A percentile compares a stretch with the other conserved stretches of the same genome.
Evolutionary conservation across 352 stramenopile species (phyloP).

Genomic region (Globisporangium apiculatum): DNA sequence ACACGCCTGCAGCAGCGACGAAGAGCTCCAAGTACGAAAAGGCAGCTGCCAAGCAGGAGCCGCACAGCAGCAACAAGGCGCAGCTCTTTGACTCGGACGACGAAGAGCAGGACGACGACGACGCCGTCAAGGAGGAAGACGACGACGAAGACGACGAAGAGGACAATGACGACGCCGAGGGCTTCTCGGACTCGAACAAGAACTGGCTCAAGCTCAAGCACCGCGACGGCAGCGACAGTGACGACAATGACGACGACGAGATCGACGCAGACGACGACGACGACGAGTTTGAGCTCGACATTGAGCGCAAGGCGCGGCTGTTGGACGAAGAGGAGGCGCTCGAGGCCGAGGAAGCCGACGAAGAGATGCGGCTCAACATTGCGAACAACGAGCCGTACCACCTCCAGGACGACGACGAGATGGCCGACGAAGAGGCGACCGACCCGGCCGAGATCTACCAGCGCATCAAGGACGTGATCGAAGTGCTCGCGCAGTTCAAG

Average conservation of each 20-base stretch:
- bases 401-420: slow-evolving; percentile 71
- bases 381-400: slow-evolving; percentile 80
- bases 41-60: slow-evolving; percentile 68
- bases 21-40: slow-evolving; percentile 69
- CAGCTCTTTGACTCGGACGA: slow-evolving; percentile 71
- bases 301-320: slow-evolving; percentile 80
- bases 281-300: slow-evolving; percentile 75
- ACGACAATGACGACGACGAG: slow-evolving; percentile 45
- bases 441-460: slow-evolving; percentile 88
- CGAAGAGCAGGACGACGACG: slow-evolving; percentile 27
- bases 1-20: slow-evolving; percentile 16
- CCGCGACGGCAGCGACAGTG: slow-evolving; percentile 22
- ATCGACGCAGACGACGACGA: slow-evolving; percentile 27
- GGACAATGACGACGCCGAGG: slow-evolving; percentile 34
- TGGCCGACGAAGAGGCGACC: slow-evolving; percentile 49
- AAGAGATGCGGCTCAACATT: slow-evolving; percentile 86
- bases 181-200: slow-evolving; percentile 83
- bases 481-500: slow-evolving; percentile 95
- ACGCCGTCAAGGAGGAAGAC: slow-evolving; percentile 21
- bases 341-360: slow-evolving; percentile 67
- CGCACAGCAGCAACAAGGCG: slow-evolving; percentile 30
- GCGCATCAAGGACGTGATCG: slow-evolving; percentile 91
- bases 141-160: slow-evolving; percentile 30
- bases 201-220: slow-evolving; percentile 83
- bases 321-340: slow-evolving; percentile 69